phyloP scores from a whole-genome alignment of 1,139 yeast species.

The Candida gigantensis region DNA sequence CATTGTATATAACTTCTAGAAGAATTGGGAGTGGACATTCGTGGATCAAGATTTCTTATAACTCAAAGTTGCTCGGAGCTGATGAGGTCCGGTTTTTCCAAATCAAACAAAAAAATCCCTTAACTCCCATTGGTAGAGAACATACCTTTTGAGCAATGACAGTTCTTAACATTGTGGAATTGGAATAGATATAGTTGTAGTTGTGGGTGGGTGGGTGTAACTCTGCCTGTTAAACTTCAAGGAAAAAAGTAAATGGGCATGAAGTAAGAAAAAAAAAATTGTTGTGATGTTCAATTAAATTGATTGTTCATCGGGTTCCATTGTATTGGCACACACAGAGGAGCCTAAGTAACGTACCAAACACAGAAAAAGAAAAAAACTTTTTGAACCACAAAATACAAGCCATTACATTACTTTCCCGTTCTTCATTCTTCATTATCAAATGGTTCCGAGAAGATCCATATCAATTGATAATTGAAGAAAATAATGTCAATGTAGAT shows the following conservation, averaged over 20 bases:
- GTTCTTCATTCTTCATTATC: too few species aligned
- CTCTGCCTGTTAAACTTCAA: not conserved
- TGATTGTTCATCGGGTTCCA: slow-evolving; percentile 4
- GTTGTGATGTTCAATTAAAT: slow-evolving; percentile 5
- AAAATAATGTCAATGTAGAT: too few species aligned
- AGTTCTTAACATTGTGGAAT: slow-evolving; percentile 27
- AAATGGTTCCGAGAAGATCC: too few species aligned
- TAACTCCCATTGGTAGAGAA: slow-evolving; percentile 5
- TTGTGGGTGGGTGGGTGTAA: slow-evolving; percentile 1
- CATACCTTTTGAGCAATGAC: slow-evolving; percentile 30
- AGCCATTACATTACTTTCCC: too few species aligned
- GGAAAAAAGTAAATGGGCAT: slow-evolving; percentile 3
- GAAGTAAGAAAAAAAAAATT: slow-evolving; percentile 7
- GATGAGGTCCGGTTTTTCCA: slow-evolving; percentile 1
- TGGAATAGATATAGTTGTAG: slow-evolving; percentile 8
- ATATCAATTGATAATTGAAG: too few species aligned
- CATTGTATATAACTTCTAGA: not conserved
- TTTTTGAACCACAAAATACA: not conserved
- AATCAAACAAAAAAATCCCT: not conserved
- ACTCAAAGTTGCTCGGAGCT: too few species aligned
- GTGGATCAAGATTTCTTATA: too few species aligned
- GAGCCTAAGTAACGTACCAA: not conserved
- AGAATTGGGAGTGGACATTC: slow-evolving; percentile 1
- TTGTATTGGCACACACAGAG: too few species aligned
- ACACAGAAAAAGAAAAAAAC: not conserved